phyloP scores from a whole-genome alignment of 2,329 filamentous ascomycete species.

The Aspergillus phoenicis region DNA sequence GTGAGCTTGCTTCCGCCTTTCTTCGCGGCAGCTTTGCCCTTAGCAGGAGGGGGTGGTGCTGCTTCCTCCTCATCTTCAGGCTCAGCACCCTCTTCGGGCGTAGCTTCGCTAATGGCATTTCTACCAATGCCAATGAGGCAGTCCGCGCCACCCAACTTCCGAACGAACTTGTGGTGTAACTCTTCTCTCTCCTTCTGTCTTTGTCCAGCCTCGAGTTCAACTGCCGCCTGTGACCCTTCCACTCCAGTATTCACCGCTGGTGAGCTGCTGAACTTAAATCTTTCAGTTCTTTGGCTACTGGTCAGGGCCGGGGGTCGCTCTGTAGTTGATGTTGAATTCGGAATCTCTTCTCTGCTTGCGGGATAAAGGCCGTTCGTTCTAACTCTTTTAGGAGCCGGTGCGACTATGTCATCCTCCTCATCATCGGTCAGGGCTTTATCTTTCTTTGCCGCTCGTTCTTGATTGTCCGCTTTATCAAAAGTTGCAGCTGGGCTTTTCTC shows the following conservation, averaged over 20 bases:
- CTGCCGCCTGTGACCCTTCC: conserved; percentile 33
- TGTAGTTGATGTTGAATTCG: conserved; percentile 1
- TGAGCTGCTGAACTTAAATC: conserved; percentile 61
- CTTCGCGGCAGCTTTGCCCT: conserved; percentile 57
- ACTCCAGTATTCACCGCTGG: conserved; percentile 43
- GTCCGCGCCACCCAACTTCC: conserved; percentile 84
- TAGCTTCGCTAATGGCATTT: conserved; percentile 57
- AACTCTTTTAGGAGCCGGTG: conserved; percentile 46
- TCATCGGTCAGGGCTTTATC: conserved; percentile 25
- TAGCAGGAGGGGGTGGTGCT: conserved; percentile 50
- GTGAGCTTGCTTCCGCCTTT: conserved; percentile 84
- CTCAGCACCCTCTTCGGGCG: conserved; percentile 61
- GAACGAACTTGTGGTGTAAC: conserved; percentile 82
- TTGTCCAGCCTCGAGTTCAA: conserved; percentile 53
- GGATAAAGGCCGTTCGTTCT: conserved; percentile 28
- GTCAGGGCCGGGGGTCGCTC: conserved; percentile 34
- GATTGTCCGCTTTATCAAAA: conserved; percentile 7
- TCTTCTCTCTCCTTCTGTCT: conserved; percentile 65
- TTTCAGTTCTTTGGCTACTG: conserved; percentile 56
- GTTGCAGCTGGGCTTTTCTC: conserved; percentile 1
- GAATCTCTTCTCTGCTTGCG: conserved; percentile 13
- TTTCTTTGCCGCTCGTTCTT: neutral
- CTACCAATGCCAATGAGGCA: conserved; percentile 71
- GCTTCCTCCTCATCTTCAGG: conserved; percentile 57
- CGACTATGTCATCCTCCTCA: conserved; percentile 45